A percentile compares a stretch with the other conserved stretches of the same genome.
Evolutionary conservation across 495 filamentous ascomycete genomes (phyloP).

Genomic region (Tuber magnatum): DNA sequence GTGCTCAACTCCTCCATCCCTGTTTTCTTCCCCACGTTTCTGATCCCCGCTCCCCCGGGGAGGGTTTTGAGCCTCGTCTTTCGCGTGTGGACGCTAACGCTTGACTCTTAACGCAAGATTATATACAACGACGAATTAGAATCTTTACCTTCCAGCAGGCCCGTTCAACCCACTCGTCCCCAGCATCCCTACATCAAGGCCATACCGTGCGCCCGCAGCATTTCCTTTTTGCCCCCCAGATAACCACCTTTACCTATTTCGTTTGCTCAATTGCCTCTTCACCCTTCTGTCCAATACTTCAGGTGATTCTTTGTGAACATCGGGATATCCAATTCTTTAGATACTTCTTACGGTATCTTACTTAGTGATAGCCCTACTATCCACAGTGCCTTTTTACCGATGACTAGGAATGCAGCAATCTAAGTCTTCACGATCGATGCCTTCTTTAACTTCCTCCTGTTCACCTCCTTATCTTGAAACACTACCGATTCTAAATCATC

Average conservation of each 20-base stretch:
- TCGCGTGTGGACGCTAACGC: neutral
- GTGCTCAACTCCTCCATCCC: neutral
- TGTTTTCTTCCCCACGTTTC: slow-evolving; percentile 5
- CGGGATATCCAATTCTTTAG: neutral
- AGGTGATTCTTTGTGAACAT: neutral
- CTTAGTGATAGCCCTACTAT: neutral
- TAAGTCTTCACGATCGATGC: neutral
- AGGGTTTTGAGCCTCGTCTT: neutral
- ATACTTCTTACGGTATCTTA: neutral
- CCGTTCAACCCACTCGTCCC: neutral
- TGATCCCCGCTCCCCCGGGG: neutral
- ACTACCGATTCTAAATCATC: neutral
- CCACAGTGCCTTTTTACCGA: neutral
- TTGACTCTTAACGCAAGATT: neutral
- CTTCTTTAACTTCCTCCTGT: neutral
- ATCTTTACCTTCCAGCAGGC: neutral
- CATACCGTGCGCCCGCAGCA: neutral
- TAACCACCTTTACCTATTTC: neutral
- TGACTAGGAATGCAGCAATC: neutral
- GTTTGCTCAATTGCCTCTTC: neutral
- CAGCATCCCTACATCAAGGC: neutral
- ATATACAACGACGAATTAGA: neutral
- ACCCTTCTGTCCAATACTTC: neutral
- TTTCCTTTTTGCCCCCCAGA: neutral
- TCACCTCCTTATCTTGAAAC: neutral